Evolutionary conservation across 768 basidiomycete species (phyloP).

Genomic region (Boletus insuetus): DNA sequence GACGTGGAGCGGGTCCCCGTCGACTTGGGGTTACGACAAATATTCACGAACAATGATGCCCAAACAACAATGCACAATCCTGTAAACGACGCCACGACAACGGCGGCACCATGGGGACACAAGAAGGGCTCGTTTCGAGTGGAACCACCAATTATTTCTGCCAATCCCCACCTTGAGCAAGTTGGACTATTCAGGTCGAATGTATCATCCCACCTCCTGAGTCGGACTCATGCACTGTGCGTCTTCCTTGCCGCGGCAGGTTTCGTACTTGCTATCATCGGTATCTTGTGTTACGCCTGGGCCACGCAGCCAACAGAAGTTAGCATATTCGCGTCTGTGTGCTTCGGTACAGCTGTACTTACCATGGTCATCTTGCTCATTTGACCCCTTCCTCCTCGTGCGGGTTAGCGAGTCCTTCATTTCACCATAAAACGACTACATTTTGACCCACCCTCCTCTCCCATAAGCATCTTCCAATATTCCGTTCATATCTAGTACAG

Average conservation of each 20-base stretch:
- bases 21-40: not conserved
- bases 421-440: no score
- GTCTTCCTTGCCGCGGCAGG: conserved; percentile 45
- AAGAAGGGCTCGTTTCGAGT: conserved; percentile 1
- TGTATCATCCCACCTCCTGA: conserved; percentile 45
- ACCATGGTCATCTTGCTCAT: conserved; percentile 14
- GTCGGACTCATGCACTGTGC: conserved; percentile 48
- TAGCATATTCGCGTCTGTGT: conserved; percentile 41
- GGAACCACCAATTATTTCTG: conserved; percentile 37
- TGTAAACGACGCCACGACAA: not conserved
- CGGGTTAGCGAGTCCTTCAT: no score
- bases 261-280: conserved; percentile 48
- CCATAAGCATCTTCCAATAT: no score
- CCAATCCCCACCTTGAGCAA: conserved; percentile 50
- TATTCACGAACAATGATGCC: not conserved
- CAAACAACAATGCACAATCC: not conserved
- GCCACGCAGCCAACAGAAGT: conserved; percentile 43
- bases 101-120: not conserved
- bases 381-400: not conserved
- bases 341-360: conserved; percentile 37
- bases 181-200: conserved; percentile 44
- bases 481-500: no score
- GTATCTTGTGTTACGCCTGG: conserved; percentile 54
- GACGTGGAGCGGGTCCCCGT: conserved; percentile 13
- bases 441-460: no score